A percentile compares a stretch with the other conserved stretches of the same genome.
These are phyloP conservation scores for Geotrichum cucujoidarum DNA, from an alignment of 1,139 yeast species.

Conservation along the genomic window DNA sequence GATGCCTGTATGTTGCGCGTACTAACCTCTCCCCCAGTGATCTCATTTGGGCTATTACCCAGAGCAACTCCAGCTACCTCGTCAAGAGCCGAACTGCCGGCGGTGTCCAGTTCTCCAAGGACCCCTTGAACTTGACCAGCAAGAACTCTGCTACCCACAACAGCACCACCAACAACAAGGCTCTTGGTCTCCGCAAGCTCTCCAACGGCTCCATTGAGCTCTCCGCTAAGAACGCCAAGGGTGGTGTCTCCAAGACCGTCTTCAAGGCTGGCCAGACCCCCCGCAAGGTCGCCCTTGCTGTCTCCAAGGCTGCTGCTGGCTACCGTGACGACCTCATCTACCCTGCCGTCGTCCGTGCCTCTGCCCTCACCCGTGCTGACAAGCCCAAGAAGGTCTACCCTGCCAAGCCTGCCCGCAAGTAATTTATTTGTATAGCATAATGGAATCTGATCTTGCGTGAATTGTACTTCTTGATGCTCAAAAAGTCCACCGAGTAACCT, in stretches of 20 bases:
- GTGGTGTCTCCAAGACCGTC: slow-evolving; percentile 36
- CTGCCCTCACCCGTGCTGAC: slow-evolving; percentile 42
- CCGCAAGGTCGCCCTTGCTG: slow-evolving; percentile 43
- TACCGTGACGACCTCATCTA: slow-evolving; percentile 47
- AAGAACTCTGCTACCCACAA: slow-evolving; percentile 44
- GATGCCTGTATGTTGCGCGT: not conserved
- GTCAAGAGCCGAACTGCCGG: slow-evolving; percentile 43
- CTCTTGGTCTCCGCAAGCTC: slow-evolving; percentile 40
- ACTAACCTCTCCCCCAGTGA: slow-evolving; percentile 35
- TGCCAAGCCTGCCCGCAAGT: slow-evolving; percentile 22
- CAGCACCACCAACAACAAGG: slow-evolving; percentile 47
- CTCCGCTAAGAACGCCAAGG: slow-evolving; percentile 41
- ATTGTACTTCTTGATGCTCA: slow-evolving; percentile 7
- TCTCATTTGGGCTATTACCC: slow-evolving; percentile 48
- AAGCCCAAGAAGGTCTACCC: slow-evolving; percentile 39
- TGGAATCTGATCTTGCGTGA: not conserved
- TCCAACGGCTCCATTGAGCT: slow-evolving; percentile 41
- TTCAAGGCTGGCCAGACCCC: slow-evolving; percentile 44
- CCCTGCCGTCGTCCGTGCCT: slow-evolving; percentile 44
- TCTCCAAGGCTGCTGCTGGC: slow-evolving; percentile 43
- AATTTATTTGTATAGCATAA: slow-evolving; percentile 8
- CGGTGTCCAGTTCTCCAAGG: slow-evolving; percentile 44
- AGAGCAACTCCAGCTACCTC: slow-evolving; percentile 43
- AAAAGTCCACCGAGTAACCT: not conserved
- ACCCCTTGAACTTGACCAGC: slow-evolving; percentile 47